Conservation (phyloP, 2,329 filamentous ascomycete species). For the Fusarium foetens region DNA sequence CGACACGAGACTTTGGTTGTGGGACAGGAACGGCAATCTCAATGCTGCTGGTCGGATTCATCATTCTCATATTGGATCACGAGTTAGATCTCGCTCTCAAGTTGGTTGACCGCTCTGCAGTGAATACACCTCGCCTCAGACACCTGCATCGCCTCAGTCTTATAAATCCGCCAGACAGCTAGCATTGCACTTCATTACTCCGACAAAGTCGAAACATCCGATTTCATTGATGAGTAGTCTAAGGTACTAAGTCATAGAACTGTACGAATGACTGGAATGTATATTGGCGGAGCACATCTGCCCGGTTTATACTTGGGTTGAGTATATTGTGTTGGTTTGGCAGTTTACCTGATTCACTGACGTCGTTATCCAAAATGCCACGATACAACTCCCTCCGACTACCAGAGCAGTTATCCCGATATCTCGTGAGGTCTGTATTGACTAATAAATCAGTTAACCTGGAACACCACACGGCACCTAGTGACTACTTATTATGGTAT, state of each 20-base stretch:
- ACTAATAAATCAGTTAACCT: background rate
- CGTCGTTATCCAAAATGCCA: background rate
- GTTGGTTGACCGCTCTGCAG: background rate
- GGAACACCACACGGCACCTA: background rate
- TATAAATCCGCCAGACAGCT: background rate
- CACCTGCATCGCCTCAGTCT: background rate
- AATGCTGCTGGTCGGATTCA: background rate
- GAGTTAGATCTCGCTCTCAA: background rate
- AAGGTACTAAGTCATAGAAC: background rate
- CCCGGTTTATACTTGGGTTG: background rate
- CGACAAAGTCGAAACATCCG: background rate
- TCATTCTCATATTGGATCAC: background rate
- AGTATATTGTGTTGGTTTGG: background rate
- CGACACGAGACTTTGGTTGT: conserved; percentile 27
- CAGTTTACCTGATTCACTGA: background rate
- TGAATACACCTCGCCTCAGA: background rate
- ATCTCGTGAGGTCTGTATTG: background rate
- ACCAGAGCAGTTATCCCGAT: background rate
- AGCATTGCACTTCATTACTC: background rate
- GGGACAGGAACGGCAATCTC: conserved; percentile 11
- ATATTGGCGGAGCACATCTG: background rate
- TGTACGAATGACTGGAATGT: conserved; percentile 1
- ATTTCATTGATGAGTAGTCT: background rate
- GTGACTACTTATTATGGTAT: background rate
- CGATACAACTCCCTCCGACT: background rate